phyloP scores from a whole-genome alignment of 495 filamentous ascomycete genomes.

The Neurospora sp. region DNA sequence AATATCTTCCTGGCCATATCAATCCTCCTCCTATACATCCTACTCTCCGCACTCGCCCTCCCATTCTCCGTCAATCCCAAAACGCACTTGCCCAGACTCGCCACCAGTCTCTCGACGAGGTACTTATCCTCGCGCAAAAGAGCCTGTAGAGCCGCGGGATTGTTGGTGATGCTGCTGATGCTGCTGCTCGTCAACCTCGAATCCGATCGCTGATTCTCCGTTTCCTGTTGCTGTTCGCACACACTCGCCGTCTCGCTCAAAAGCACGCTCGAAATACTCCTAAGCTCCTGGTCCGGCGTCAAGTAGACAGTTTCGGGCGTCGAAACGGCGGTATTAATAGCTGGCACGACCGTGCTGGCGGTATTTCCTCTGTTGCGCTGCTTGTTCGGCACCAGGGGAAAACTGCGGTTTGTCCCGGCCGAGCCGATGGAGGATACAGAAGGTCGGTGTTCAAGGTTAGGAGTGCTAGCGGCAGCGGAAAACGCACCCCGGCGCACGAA shows the following conservation, averaged over 20 bases:
- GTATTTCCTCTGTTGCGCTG: conserved; percentile 25
- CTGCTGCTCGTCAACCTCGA: not conserved
- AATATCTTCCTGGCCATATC: conserved; percentile 63
- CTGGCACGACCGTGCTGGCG: not conserved
- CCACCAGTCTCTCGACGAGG: conserved; percentile 65
- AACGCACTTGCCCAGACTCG: conserved; percentile 63
- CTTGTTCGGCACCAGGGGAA: conserved; percentile 35
- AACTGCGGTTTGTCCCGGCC: conserved; percentile 40
- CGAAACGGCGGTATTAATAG: conserved; percentile 27
- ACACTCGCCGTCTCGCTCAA: conserved; percentile 28
- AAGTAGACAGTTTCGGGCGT: conserved; percentile 24
- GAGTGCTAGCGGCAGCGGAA: conserved; percentile 17
- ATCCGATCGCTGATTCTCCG: conserved; percentile 1
- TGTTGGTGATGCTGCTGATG: conserved; percentile 6
- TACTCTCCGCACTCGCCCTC: conserved; percentile 48
- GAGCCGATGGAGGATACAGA: conserved; percentile 42
- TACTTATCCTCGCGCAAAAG: conserved; percentile 60
- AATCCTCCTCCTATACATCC: conserved; percentile 55
- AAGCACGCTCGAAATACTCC: conserved; percentile 27
- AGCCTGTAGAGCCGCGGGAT: conserved; percentile 33
- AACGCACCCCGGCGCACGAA: conserved; percentile 26
- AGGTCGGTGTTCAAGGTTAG: conserved; percentile 30
- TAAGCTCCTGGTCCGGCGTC: conserved; percentile 28
- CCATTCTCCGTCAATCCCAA: conserved; percentile 53
- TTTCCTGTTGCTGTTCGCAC: too few species aligned